phyloP scores from a whole-genome alignment of 108 stramenopile genomes.

The Cylindrotheca closterium region DNA sequence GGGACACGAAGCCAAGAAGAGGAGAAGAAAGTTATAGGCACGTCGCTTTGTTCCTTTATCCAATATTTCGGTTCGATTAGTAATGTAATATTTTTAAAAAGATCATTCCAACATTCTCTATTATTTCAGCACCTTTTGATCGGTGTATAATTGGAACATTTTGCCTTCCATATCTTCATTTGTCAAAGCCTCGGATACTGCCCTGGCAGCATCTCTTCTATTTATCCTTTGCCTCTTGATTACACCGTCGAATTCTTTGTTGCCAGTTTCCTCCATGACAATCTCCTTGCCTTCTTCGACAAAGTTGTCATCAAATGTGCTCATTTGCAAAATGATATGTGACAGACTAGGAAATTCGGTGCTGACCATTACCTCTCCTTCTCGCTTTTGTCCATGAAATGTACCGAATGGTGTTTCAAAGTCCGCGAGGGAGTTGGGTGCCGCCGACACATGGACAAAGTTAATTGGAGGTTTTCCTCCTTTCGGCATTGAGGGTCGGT shows the following conservation, averaged over 20 bases:
- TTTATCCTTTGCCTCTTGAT: constrained; percentile 55
- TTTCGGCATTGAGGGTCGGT: too few relatives aligned
- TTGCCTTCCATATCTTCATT: constrained; percentile 56
- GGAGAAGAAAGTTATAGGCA: constrained; percentile 68
- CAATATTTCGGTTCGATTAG: background rate
- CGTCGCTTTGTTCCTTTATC: background rate
- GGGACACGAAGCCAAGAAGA: constrained; percentile 72
- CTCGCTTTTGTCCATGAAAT: constrained; percentile 72
- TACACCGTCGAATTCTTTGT: background rate
- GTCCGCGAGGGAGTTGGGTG: constrained; percentile 61
- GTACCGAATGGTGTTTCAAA: constrained; percentile 85
- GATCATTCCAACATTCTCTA: background rate
- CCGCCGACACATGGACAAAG: constrained; percentile 65
- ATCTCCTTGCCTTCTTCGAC: constrained; percentile 66
- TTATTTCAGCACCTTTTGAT: background rate
- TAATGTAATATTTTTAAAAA: background rate
- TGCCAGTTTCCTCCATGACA: constrained; percentile 22
- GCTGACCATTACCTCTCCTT: constrained; percentile 53
- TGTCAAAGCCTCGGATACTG: constrained; percentile 65
- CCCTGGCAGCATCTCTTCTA: constrained; percentile 79
- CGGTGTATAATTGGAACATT: constrained; percentile 44
- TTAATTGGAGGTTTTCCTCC: constrained; percentile 41
- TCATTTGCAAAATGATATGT: constrained; percentile 63
- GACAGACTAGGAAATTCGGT: constrained; percentile 36
- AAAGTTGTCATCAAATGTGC: constrained; percentile 75